A percentile compares a stretch with the other conserved stretches of the same genome.
These are phyloP conservation scores for Penicillium daleae DNA, from an alignment of 495 filamentous ascomycete species.

Conservation along the genomic window DNA sequence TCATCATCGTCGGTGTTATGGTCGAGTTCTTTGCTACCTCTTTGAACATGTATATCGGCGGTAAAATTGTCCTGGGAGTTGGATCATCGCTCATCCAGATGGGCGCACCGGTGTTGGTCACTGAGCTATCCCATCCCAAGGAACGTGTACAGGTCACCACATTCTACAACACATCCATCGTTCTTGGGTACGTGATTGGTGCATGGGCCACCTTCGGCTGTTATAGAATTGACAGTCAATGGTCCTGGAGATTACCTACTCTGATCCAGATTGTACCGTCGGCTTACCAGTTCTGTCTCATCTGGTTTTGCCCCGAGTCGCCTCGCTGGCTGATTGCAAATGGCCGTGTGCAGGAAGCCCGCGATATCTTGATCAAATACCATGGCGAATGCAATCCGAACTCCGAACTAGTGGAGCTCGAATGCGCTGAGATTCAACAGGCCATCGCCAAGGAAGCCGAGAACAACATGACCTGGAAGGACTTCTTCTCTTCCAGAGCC, in stretches of 20 bases:
- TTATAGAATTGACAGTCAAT: slow-evolving; percentile 41
- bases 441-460: slow-evolving; percentile 33
- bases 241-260: slow-evolving; percentile 52
- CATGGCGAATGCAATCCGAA: slow-evolving; percentile 32
- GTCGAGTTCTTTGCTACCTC: slow-evolving; percentile 56
- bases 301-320: slow-evolving; percentile 51
- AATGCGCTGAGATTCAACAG: slow-evolving; percentile 35
- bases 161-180: slow-evolving; percentile 67
- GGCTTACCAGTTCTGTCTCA: slow-evolving; percentile 43
- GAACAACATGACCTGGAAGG: slow-evolving; percentile 43
- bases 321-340: slow-evolving; percentile 48
- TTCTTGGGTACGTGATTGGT: slow-evolving; percentile 57
- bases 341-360: slow-evolving; percentile 40
- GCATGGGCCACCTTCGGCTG: slow-evolving; percentile 34
- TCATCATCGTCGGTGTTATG: slow-evolving; percentile 63
- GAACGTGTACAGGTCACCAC: slow-evolving; percentile 66
- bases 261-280: slow-evolving; percentile 59
- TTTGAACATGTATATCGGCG: slow-evolving; percentile 42
- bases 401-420: slow-evolving; percentile 24
- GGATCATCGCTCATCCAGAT: slow-evolving; percentile 64
- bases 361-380: slow-evolving; percentile 36
- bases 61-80: slow-evolving; percentile 58
- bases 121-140: slow-evolving; percentile 65
- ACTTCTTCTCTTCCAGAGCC: slow-evolving; percentile 67
- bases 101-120: slow-evolving; percentile 64